phyloP scores from a whole-genome alignment of 1,139 yeast genomes.

The Eremothecium cymbalariae region DNA sequence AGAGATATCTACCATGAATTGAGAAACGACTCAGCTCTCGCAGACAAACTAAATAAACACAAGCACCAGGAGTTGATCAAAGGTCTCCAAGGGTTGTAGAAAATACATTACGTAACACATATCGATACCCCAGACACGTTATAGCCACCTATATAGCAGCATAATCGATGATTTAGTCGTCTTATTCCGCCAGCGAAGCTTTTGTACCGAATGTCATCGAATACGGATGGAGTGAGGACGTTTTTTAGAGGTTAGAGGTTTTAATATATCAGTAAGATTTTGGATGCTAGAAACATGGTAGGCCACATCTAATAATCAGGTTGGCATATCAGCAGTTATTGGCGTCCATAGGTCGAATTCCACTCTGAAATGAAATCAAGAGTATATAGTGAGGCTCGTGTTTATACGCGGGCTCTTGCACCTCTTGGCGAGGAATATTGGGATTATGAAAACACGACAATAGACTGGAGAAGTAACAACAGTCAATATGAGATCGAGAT shows the following conservation, averaged over 20 bases:
- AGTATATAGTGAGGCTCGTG: slow-evolving; percentile 62
- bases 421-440: slow-evolving; percentile 78
- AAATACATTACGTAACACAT: too few species aligned
- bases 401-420: slow-evolving; percentile 79
- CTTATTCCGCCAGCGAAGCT: too few species aligned
- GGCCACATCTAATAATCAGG: neutral
- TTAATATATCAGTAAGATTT: neutral
- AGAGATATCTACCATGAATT: slow-evolving; percentile 51
- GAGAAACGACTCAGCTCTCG: slow-evolving; percentile 14
- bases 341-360: neutral
- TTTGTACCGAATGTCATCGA: neutral
- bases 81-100: slow-evolving; percentile 28
- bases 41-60: slow-evolving; percentile 17
- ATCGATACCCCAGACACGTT: too few species aligned
- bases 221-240: neutral
- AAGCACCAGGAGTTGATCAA: slow-evolving; percentile 28
- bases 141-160: too few species aligned
- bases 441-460: slow-evolving; percentile 74
- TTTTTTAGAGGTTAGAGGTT: neutral
- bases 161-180: too few species aligned
- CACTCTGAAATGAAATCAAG: slow-evolving; percentile 22
- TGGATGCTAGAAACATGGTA: neutral
- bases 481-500: slow-evolving; percentile 77
- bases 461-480: slow-evolving; percentile 43
- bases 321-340: neutral